Percentiles rank a stretch among this genome's conserved stretches.
These are phyloP conservation scores for Auxenochlorella protothecoides DNA, from an alignment of 139 green algal genomes.

Conservation along the genomic window DNA sequence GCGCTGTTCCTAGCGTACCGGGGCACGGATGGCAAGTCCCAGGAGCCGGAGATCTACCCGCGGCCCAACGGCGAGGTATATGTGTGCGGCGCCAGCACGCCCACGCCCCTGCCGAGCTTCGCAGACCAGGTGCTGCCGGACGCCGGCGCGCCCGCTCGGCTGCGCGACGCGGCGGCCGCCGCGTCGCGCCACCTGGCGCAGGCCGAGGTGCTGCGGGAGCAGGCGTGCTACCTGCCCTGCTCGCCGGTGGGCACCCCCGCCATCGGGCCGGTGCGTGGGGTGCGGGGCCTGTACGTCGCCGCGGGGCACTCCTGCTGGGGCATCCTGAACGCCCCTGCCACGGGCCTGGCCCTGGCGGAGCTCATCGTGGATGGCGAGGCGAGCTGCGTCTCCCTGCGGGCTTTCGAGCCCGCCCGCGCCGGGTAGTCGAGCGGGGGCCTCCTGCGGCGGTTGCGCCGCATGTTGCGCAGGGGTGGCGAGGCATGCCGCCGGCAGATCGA, in stretches of 20 bases:
- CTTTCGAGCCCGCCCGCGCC: conserved; percentile 35
- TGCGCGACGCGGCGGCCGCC: conserved; percentile 11
- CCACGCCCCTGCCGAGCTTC: conserved; percentile 24
- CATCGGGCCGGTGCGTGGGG: conserved; percentile 49
- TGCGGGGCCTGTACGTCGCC: conserved; percentile 51
- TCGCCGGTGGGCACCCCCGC: conserved; percentile 45
- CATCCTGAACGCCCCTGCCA: conserved; percentile 70
- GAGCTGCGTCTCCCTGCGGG: conserved; percentile 24
- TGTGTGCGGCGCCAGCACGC: conserved; percentile 43
- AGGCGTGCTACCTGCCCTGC: conserved; percentile 65
- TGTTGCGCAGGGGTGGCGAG: no score
- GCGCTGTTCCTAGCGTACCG: conserved; percentile 40
- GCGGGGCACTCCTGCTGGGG: conserved; percentile 44
- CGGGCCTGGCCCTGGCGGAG: conserved; percentile 59
- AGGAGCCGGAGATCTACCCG: conserved; percentile 72
- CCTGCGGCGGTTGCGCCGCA: no score
- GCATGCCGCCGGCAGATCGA: no score
- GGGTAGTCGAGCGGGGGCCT: no score
- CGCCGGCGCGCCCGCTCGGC: conserved; percentile 10
- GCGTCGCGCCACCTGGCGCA: conserved; percentile 18
- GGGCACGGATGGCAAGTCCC: conserved; percentile 8
- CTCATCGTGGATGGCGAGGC: conserved; percentile 36
- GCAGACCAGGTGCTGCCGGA: conserved; percentile 29
- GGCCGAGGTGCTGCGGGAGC: conserved; percentile 29
- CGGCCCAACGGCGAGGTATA: conserved; percentile 67